Evolutionary conservation across 352 stramenopile genomes (phyloP).

Genomic region (Phytophthora quininea): DNA sequence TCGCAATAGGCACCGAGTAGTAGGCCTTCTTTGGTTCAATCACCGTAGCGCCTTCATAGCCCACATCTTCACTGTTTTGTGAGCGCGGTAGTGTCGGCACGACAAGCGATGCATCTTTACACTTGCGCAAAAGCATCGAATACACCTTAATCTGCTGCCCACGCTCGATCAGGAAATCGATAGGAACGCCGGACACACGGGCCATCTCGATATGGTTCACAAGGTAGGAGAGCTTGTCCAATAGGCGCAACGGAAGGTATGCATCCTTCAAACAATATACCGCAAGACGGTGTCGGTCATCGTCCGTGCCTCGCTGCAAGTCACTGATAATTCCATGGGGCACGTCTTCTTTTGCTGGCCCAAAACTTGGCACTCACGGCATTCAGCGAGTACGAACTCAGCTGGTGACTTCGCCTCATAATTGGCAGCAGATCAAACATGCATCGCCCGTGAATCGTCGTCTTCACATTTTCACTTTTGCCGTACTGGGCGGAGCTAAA

Average conservation of each 20-base stretch:
- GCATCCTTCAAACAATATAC: constrained; percentile 99
- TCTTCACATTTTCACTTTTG: constrained; percentile 98
- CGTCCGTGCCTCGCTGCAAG: constrained; percentile 94
- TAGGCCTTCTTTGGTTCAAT: constrained; percentile 99
- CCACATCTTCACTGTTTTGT: constrained; percentile 77
- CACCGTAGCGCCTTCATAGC: constrained; percentile 99
- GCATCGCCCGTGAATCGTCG: constrained; percentile 96
- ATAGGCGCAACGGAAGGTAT: constrained; percentile 94
- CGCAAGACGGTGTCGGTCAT: constrained; percentile 97
- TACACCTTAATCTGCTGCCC: constrained; percentile 99
- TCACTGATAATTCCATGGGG: constrained; percentile 99
- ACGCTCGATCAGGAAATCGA: constrained; percentile 97
- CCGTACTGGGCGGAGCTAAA: constrained; percentile 98
- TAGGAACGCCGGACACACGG: constrained; percentile 97
- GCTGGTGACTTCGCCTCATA: constrained; percentile 99
- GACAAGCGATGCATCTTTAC: constrained; percentile 92
- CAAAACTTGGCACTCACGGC: constrained; percentile 98
- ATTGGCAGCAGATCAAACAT: constrained; percentile 99
- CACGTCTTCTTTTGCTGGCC: constrained; percentile 99
- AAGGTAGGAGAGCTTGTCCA: constrained; percentile 98
- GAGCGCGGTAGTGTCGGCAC: constrained; percentile 96
- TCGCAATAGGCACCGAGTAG: constrained; percentile 99
- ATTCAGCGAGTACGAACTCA: constrained; percentile 99
- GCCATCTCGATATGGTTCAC: constrained; percentile 99
- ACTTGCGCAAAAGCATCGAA: constrained; percentile 99